Evolutionary conservation across 306 rosid species (phyloP), one percentile per base, ranked within the genome.

Genomic region (Vicia faba): DNA sequence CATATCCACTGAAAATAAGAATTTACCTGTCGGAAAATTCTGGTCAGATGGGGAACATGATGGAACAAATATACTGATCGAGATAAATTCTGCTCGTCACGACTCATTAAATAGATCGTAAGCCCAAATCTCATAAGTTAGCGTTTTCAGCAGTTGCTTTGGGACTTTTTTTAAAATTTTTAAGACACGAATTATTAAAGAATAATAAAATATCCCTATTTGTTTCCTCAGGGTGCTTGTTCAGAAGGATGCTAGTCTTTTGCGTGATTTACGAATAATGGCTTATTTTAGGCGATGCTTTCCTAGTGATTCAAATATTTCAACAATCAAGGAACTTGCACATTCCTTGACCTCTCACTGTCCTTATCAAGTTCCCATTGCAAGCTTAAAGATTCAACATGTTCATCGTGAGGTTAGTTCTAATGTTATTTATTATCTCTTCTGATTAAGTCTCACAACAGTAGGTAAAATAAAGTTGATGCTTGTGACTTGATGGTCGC

Each of bases 241-340:
- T 74, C 84, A 67, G 56, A 93, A 85, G 84, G 93, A 93, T 73
- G 86, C 96, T 18, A 68, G 68, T 57, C 84, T 79, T 15, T 56
- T 89, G 77, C 85, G 90, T 45, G 97, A 93, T 79, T 39, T 80
- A 50, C 79, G 91, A 29, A 75, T 93, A 75, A 82, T 88, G 89
- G 93, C 91, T 68, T 93, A 88, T 85, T 93, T 93, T 80, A 86
- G 84, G 70, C 97, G 83, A 81, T 89, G 96, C 81, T 77, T 93
- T 82, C 79, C 85, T 12, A 78, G 79, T 40, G 80, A 84, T 78
- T 31, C 64, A 64, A 72, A 80, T 82, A 83, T 89, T 81, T 80
- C 84, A 76, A 83, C 88, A 0, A 77, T 88, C 74, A 93, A 88
- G 75, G 96, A 86, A 64, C 96, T 86, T 70, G 97, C 98, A 26